Evolutionary conservation across 139 green algal species (phyloP).

Genomic region (Picocystis salinarum): DNA sequence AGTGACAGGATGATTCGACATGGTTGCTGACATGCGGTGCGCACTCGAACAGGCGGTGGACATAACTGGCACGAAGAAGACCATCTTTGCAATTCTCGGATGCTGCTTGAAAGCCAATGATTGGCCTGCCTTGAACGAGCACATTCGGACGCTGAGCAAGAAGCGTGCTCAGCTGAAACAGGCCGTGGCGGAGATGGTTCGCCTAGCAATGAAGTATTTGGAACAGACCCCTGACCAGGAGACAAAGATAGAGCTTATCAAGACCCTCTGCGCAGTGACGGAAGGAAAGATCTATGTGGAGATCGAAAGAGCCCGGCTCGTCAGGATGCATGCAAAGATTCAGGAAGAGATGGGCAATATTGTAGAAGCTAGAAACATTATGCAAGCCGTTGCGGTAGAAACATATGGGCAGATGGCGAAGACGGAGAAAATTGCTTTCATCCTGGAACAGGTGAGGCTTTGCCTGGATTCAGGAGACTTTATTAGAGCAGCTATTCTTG

Average conservation of each 20-base stretch:
- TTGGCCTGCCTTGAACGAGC: slow-evolving; percentile 81
- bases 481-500: slow-evolving; percentile 70
- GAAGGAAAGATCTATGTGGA: slow-evolving; percentile 99
- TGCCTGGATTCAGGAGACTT: slow-evolving; percentile 87
- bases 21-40: too few relatives aligned
- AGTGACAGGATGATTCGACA: neutral
- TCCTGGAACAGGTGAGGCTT: slow-evolving; percentile 88
- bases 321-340: slow-evolving; percentile 60
- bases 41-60: slow-evolving; percentile 33
- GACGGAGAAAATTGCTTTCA: slow-evolving; percentile 95
- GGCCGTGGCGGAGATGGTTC: slow-evolving; percentile 74
- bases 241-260: slow-evolving; percentile 70
- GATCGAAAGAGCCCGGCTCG: slow-evolving; percentile 89
- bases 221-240: slow-evolving; percentile 44
- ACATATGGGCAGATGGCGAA: slow-evolving; percentile 97
- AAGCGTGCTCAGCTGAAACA: slow-evolving; percentile 87
- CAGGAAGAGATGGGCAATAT: slow-evolving; percentile 83
- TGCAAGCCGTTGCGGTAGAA: slow-evolving; percentile 95
- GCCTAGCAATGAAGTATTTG: slow-evolving; percentile 72
- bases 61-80: slow-evolving; percentile 44
- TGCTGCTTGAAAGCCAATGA: slow-evolving; percentile 44
- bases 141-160: slow-evolving; percentile 87
- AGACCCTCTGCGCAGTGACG: slow-evolving; percentile 78
- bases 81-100: slow-evolving; percentile 65
- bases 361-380: slow-evolving; percentile 69